Evolutionary conservation across 2,329 filamentous ascomycete genomes (phyloP), one percentile per base, ranked within the genome.

Genomic region (Plectosphaerella sp.): DNA sequence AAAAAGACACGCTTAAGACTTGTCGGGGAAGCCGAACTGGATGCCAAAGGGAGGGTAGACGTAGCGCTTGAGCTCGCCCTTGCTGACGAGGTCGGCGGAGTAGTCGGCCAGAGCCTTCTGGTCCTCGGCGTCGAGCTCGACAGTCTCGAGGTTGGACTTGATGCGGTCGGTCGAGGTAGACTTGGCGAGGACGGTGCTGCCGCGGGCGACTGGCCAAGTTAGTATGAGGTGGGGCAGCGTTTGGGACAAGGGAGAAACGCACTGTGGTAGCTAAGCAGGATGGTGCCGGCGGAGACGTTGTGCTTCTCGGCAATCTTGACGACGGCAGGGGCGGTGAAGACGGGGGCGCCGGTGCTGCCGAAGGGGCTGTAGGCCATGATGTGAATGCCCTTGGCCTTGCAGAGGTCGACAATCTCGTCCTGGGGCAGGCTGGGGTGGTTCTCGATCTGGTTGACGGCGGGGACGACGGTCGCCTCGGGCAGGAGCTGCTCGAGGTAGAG

Each of bases 231-330:
- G n/a, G n/a, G n/a, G n/a, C n/a, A n/a, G n/a, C n/a, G n/a, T n/a
- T n/a, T n/a, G n/a, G n/a, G n/a, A n/a, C n/a, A n/a, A 39, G 5
- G n/a, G 5, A 20, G 25, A 16, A 4, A 72, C 82, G 64, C 71
- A 88, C 86, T 73, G 63, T 91, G 86, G 63, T 88, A 91, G 67
- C 86, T 88, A 55, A 92, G 68, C 49, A 91, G 70, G 2, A 91
- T 75, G 1, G 80, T 79, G 0, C 79, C 78, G n/a, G 85, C 75
- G 61, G 76, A 78, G 33, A 80, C 77, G 36, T 80, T 73, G 61
- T 83, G 80, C 71, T 84, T 83, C 66, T 85, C 78, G 18, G 88
- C 82, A 49, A 88, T 72, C 68, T 83, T 77, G 48, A 86, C 71
- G 36, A 86, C 77, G 1, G 82, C 78, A 64, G 82, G 84, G 52